phyloP scores from a whole-genome alignment of 2,329 filamentous ascomycete genomes.

The Aspergillus latus region DNA sequence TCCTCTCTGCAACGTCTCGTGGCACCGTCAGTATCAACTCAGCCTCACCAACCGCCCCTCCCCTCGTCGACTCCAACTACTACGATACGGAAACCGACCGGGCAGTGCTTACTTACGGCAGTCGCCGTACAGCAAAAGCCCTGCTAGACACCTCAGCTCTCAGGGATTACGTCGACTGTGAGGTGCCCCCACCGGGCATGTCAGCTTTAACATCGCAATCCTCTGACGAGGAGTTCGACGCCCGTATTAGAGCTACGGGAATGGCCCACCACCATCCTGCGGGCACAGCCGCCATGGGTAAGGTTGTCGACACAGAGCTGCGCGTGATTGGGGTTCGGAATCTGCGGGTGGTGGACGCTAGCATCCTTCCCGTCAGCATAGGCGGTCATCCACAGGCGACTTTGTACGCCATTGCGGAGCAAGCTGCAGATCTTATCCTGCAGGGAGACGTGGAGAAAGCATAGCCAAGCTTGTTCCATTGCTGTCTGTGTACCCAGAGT shows the following conservation, averaged over 20 bases:
- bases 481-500: too few species aligned
- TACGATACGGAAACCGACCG: conserved; percentile 9
- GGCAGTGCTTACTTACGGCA: background rate
- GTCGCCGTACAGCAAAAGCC: background rate
- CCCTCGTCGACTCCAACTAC: conserved; percentile 6
- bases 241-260: background rate
- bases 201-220: background rate
- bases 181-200: background rate
- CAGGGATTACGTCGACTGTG: background rate
- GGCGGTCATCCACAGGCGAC: conserved; percentile 2
- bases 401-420: conserved; percentile 11
- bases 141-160: background rate
- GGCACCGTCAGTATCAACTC: conserved; percentile 11
- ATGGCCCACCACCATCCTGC: background rate
- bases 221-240: background rate
- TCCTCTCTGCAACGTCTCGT: conserved; percentile 11
- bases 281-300: background rate
- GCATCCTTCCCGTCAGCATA: conserved; percentile 8
- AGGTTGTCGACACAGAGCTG: background rate
- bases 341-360: conserved; percentile 1
- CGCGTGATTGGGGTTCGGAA: background rate
- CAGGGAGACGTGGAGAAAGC: too few species aligned
- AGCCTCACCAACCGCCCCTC: background rate
- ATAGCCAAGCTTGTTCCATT: too few species aligned
- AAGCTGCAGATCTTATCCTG: background rate